phyloP scores from a whole-genome alignment of 2,329 filamentous ascomycete species.

The Colletotrichum sp. region DNA sequence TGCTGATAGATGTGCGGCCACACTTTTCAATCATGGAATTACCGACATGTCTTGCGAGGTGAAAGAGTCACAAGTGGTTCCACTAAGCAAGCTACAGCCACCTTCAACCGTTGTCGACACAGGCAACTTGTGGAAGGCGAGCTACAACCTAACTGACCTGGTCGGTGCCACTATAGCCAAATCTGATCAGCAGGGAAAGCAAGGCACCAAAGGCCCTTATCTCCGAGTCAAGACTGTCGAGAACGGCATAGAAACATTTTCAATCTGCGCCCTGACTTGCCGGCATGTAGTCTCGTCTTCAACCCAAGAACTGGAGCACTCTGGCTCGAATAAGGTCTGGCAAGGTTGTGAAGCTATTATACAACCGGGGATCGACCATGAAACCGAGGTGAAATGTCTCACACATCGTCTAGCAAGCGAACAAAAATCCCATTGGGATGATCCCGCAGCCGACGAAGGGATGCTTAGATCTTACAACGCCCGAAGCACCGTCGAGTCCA shows the following conservation, averaged over 20 bases:
- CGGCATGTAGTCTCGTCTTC: not conserved
- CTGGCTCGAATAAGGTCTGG: not conserved
- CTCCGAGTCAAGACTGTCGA: not conserved
- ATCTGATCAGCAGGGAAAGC: not conserved
- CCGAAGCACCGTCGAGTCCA: not conserved
- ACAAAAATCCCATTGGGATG: not conserved
- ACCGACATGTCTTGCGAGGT: not conserved
- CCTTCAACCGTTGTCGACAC: not conserved
- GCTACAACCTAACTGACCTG: not conserved
- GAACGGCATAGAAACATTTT: not conserved
- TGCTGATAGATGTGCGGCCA: not conserved
- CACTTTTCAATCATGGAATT: not conserved
- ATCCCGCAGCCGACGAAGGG: not conserved
- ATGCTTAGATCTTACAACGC: not conserved
- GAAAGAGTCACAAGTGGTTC: not conserved
- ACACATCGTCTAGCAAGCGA: too few species aligned
- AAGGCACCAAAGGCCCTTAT: not conserved
- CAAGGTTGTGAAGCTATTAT: not conserved
- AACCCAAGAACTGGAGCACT: not conserved
- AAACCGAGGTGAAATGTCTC: not conserved
- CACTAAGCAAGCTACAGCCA: not conserved
- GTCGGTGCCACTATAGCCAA: not conserved
- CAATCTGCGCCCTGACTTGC: not conserved
- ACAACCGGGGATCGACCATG: not conserved
- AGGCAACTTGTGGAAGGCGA: fast-evolving